Evolutionary conservation across 768 basidiomycete genomes (phyloP).

Genomic region (Russula lepida): DNA sequence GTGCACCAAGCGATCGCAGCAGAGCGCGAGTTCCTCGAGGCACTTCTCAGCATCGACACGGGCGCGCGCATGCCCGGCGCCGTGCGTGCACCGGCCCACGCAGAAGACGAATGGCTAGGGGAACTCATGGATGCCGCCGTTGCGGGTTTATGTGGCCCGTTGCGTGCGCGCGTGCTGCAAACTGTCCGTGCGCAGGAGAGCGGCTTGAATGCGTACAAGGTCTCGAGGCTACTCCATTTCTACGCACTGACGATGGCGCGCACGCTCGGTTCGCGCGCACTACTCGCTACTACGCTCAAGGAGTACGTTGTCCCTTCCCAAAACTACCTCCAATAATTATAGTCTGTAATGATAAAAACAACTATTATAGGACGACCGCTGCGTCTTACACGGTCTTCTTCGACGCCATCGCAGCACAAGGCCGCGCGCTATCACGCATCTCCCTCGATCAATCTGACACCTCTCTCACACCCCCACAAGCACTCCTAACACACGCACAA

Average conservation of each 20-base stretch:
- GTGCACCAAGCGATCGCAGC: conserved; percentile 93
- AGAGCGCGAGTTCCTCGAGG: conserved; percentile 89
- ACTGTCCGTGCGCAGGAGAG: conserved; percentile 92
- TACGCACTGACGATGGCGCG: conserved; percentile 88
- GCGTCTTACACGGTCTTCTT: conserved; percentile 80
- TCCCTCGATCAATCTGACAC: conserved; percentile 59
- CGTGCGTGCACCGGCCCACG: conserved; percentile 43
- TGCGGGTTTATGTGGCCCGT: conserved; percentile 77
- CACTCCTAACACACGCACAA: conserved; percentile 74
- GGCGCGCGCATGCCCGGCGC: conserved; percentile 66
- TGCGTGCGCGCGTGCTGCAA: conserved; percentile 87
- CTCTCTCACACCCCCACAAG: conserved; percentile 62
- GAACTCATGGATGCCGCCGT: conserved; percentile 77
- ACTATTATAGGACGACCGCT: conserved; percentile 56
- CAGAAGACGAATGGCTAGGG: conserved; percentile 72
- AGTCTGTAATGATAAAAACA: no score
- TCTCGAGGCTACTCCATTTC: conserved; percentile 92
- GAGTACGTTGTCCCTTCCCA: conserved; percentile 48
- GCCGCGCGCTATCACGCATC: conserved; percentile 51
- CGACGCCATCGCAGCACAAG: conserved; percentile 79
- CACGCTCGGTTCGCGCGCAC: conserved; percentile 79
- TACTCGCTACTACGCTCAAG: conserved; percentile 64
- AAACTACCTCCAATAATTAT: no score
- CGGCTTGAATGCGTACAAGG: conserved; percentile 83
- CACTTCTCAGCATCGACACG: conserved; percentile 66